Percentiles rank a stretch among this genome's conserved stretches.
These are phyloP conservation scores for Serendipita sp. DNA, from an alignment of 768 basidiomycete genomes.

Conservation along the genomic window DNA sequence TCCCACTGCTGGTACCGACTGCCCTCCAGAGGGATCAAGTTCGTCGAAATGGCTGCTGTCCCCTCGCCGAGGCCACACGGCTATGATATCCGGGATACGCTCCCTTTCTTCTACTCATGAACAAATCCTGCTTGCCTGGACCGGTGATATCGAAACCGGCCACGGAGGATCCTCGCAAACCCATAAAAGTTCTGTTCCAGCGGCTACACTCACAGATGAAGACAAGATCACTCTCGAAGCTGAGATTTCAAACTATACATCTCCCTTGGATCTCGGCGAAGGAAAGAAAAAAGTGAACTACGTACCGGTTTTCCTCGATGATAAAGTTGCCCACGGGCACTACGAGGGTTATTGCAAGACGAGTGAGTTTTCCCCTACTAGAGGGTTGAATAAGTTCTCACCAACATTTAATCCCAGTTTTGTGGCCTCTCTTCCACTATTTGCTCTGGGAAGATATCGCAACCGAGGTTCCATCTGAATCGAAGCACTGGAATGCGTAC, in stretches of 20 bases:
- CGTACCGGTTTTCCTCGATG: slow-evolving; percentile 82
- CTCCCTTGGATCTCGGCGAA: slow-evolving; percentile 19
- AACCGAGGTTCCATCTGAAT: slow-evolving; percentile 73
- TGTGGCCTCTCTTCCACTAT: slow-evolving; percentile 98
- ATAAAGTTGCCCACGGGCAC: slow-evolving; percentile 78
- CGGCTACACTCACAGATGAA: slow-evolving; percentile 34
- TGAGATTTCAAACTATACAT: slow-evolving; percentile 44
- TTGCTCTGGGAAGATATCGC: slow-evolving; percentile 95
- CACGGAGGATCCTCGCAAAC: slow-evolving; percentile 17
- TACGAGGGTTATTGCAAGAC: slow-evolving; percentile 98
- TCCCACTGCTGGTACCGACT: not conserved
- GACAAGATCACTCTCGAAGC: slow-evolving; percentile 52
- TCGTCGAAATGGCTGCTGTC: slow-evolving; percentile 50
- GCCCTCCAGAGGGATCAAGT: slow-evolving; percentile 9
- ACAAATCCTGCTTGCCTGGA: slow-evolving; percentile 87
- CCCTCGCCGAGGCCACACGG: slow-evolving; percentile 76
- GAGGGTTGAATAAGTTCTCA: not conserved
- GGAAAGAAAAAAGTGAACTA: slow-evolving; percentile 43
- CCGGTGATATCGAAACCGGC: slow-evolving; percentile 61
- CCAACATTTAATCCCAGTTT: slow-evolving; percentile 29
- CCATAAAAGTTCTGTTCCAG: slow-evolving; percentile 24
- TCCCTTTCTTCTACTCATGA: slow-evolving; percentile 72
- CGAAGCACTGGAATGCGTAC: slow-evolving; percentile 63
- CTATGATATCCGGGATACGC: slow-evolving; percentile 87
- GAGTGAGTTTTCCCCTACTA: slow-evolving; percentile 36